A percentile compares a stretch with the other conserved stretches of the same genome.
phyloP scores from a whole-genome alignment of 169 alveolate genomes.

The Cystoisospora suis region DNA sequence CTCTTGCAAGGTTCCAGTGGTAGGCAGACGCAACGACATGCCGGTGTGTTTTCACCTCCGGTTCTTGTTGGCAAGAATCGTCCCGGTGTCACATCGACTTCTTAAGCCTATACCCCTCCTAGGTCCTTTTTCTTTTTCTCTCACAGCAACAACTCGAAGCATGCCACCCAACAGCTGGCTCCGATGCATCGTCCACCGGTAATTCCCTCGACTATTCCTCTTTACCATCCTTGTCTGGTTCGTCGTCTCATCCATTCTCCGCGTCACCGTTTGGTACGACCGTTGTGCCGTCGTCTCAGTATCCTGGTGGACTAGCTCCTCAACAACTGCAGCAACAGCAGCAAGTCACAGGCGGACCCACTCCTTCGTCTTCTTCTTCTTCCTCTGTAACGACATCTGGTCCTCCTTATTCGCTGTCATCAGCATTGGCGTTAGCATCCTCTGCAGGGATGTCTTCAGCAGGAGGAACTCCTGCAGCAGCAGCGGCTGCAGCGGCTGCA shows the following conservation, averaged over 20 bases:
- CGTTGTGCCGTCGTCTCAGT: too few species aligned
- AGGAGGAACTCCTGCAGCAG: background rate
- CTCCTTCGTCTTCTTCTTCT: background rate
- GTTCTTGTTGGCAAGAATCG: too few species aligned
- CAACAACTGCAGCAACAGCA: too few species aligned
- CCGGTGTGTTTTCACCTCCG: background rate
- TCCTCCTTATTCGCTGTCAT: constrained; percentile 40
- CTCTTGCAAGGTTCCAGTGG: too few species aligned
- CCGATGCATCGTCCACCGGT: background rate
- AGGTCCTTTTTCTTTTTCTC: too few species aligned
- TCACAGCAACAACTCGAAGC: constrained; percentile 26
- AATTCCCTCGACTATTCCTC: background rate
- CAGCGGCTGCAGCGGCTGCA: constrained; percentile 17
- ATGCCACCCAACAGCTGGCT: too few species aligned
- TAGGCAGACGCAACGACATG: background rate
- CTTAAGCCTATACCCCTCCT: too few species aligned
- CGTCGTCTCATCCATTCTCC: background rate
- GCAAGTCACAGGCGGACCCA: too few species aligned
- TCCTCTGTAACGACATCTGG: background rate
- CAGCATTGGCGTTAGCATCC: background rate
- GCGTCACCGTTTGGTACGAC: background rate
- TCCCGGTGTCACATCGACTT: too few species aligned
- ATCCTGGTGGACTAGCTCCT: too few species aligned
- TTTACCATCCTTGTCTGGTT: background rate
- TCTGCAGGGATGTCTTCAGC: background rate